These are phyloP conservation scores for Nevesoporus exiguus DNA, from an alignment of 768 basidiomycete species.

Conservation along the genomic window DNA sequence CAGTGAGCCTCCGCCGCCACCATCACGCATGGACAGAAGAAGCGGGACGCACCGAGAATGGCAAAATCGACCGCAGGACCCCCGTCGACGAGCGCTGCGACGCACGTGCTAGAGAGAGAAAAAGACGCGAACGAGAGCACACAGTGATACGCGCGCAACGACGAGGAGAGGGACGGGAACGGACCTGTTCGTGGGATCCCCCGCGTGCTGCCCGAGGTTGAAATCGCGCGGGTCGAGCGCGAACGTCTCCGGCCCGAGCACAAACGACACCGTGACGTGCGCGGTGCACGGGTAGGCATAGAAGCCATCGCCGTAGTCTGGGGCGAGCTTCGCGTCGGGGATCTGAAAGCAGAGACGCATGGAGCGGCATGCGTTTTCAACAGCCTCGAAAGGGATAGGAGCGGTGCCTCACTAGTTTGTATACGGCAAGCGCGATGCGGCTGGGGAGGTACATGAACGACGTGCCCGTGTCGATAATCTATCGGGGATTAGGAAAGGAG, in stretches of 20 bases:
- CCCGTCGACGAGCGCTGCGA: constrained; percentile 52
- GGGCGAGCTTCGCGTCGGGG: constrained; percentile 41
- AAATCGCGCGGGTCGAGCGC: constrained; percentile 48
- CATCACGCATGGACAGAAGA: not conserved
- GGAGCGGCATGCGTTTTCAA: no score
- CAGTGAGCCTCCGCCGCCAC: not conserved
- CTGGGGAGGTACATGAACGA: constrained; percentile 59
- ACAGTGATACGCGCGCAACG: no score
- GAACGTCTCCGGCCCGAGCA: constrained; percentile 42
- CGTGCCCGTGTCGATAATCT: constrained; percentile 71
- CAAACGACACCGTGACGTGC: constrained; percentile 36
- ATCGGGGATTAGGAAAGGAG: not conserved
- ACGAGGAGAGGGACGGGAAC: not conserved
- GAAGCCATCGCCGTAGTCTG: constrained; percentile 46
- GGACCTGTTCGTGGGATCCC: constrained; percentile 31
- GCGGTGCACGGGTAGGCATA: constrained; percentile 54
- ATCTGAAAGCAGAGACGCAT: constrained; percentile 47
- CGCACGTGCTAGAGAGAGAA: constrained; percentile 41
- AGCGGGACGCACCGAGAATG: constrained; percentile 17
- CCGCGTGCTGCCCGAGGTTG: constrained; percentile 44
- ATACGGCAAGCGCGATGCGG: constrained; percentile 42
- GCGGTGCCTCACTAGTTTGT: constrained; percentile 35
- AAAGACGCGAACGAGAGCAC: not conserved
- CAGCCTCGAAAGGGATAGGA: not conserved
- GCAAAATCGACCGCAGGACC: constrained; percentile 2